These are phyloP conservation scores for Sporodiniella umbellata DNA, from an alignment of 371 early-diverging fungal genomes.

Conservation along the genomic window DNA sequence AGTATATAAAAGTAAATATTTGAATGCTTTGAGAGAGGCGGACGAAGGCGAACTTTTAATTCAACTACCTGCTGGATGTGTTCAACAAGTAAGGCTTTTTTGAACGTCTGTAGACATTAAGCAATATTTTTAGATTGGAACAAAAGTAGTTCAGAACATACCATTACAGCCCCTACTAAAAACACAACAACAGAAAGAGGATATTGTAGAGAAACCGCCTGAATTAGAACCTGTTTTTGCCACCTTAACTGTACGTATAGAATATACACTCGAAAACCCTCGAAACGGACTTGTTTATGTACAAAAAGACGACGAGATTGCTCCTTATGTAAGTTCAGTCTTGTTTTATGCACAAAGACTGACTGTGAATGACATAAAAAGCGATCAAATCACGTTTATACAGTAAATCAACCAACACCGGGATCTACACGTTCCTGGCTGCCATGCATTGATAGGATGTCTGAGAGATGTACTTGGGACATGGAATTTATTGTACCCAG, in stretches of 20 bases:
- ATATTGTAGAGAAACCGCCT: conserved; percentile 2
- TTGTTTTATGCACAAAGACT: not conserved
- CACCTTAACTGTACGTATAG: conserved; percentile 48
- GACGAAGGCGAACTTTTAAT: conserved; percentile 71
- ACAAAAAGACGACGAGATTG: conserved; percentile 58
- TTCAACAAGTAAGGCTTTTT: conserved; percentile 26
- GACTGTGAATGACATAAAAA: conserved; percentile 11
- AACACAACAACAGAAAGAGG: not conserved
- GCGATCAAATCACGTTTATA: conserved; percentile 72
- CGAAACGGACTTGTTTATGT: conserved; percentile 53
- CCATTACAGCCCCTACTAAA: not conserved
- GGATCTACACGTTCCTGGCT: conserved; percentile 84
- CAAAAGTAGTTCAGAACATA: not conserved
- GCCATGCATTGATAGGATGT: conserved; percentile 80
- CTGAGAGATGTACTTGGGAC: conserved; percentile 85
- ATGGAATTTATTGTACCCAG: conserved; percentile 75
- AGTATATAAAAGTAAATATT: conserved; percentile 56
- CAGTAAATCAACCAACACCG: conserved; percentile 72
- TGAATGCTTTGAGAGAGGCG: conserved; percentile 54
- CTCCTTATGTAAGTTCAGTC: conserved; percentile 49
- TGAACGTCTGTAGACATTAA: no score
- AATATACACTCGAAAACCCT: conserved; percentile 52
- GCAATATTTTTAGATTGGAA: not conserved
- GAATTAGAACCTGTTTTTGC: conserved; percentile 23
- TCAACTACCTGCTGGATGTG: conserved; percentile 51